Conservation (phyloP, 345 rosid genomes). For the Eucalyptus brandiana region DNA sequence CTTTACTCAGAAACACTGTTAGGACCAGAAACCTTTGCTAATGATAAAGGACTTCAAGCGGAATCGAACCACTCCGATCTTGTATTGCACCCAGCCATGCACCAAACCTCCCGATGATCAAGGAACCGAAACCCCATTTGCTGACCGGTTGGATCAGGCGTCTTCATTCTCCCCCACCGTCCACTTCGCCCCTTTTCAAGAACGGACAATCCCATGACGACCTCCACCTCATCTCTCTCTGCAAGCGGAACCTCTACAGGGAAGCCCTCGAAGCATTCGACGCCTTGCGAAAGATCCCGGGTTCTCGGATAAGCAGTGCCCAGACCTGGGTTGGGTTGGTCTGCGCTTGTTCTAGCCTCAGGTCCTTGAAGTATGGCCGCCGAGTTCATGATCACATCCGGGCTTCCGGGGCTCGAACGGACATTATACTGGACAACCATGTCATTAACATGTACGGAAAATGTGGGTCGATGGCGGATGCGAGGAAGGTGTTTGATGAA, state of each 20-base stretch:
- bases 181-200: background rate
- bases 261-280: slow-evolving; percentile 47
- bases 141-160: background rate
- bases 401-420: slow-evolving; percentile 19
- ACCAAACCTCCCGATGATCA: background rate
- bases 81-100: background rate
- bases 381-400: slow-evolving; percentile 44
- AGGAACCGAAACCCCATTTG: background rate
- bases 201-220: slow-evolving; percentile 21
- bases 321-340: slow-evolving; percentile 24
- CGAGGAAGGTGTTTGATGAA: slow-evolving; percentile 48
- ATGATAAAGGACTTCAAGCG: background rate
- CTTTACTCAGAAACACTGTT: too few species aligned
- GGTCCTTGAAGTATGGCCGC: slow-evolving; percentile 35
- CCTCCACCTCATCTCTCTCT: slow-evolving; percentile 20
- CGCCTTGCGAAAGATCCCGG: slow-evolving; percentile 8
- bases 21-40: background rate
- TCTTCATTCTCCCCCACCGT: background rate
- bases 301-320: slow-evolving; percentile 2
- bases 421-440: slow-evolving; percentile 38
- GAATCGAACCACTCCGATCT: background rate
- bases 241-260: slow-evolving; percentile 12
- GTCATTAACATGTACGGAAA: slow-evolving; percentile 65
- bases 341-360: slow-evolving; percentile 30
- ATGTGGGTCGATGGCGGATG: slow-evolving; percentile 59